Percentiles rank a stretch among this genome's conserved stretches.
Evolutionary conservation across 2,329 filamentous ascomycete genomes (phyloP).

Genomic region (Xylariaceae sp.): DNA sequence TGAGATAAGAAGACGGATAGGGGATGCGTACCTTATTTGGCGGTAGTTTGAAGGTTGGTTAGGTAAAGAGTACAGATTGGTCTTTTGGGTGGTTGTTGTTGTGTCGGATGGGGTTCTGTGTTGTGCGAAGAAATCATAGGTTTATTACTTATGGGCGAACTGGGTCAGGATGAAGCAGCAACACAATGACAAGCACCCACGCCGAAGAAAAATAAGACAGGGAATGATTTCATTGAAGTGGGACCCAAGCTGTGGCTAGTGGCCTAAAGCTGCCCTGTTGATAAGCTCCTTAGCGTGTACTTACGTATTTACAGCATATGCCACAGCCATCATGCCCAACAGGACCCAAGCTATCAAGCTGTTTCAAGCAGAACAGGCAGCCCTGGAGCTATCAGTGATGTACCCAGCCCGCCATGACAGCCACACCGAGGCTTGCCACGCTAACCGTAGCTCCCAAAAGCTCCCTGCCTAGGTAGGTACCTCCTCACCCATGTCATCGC

Average conservation of each 20-base stretch:
- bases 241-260: constrained; percentile 1
- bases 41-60: not conserved
- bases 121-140: constrained; percentile 15
- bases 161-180: constrained; percentile 17
- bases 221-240: constrained; percentile 20
- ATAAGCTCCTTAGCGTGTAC: too few relatives aligned
- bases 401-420: too few relatives aligned
- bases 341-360: not conserved
- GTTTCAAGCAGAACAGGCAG: not conserved
- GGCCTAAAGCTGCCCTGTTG: constrained; percentile 5
- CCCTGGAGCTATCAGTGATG: too few relatives aligned
- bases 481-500: constrained; percentile 1
- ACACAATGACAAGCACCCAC: constrained; percentile 16
- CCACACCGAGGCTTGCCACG: not conserved
- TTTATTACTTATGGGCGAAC: constrained; percentile 3
- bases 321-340: constrained; percentile 18
- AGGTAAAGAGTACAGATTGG: not conserved
- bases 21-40: not conserved
- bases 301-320: constrained; percentile 10
- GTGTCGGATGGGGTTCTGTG: constrained; percentile 18
- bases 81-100: not conserved
- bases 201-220: constrained; percentile 1
- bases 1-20: not conserved
- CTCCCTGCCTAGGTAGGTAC: not conserved
- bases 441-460: constrained; percentile 1